Base-by-base conservation (phyloP, 2,329 filamentous ascomycete genomes). In the Venturia carpophila region DNA sequence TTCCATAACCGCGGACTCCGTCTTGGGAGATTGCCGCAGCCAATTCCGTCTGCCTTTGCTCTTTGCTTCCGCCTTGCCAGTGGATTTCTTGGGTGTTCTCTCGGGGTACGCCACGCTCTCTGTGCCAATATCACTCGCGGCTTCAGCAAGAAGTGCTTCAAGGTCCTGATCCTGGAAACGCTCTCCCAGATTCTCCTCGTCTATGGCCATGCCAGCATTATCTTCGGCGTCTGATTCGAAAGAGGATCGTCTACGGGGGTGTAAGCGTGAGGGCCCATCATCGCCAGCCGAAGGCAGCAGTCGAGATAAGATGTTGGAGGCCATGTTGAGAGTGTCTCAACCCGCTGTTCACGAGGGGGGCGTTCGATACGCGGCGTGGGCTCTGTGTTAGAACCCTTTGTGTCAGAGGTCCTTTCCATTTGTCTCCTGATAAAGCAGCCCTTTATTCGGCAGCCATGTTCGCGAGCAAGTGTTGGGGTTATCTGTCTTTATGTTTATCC, bases 91-190 rank as follows among this genome's bases (percentile, higher is more conserved):
- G 17, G 55, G 34, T 27, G 41, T 43, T 4, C 30, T 62, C 27
- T 61, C 55, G 17, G 27, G 1, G 11, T 75, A 77, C 27, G 74
- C 73, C 41, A 74, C 74, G 66, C 76, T 80, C 60, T 77, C 78
- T 58, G 75, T 77, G 41, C 75, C 78, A 67, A 78, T 75, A 27
- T 80, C 78, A 68, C 79, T 83, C 30, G 77, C 76, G 21, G 77
- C 79, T 69, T 85, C 79, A 47, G 79, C 81, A 30, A 85, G 75
- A 61, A 84, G 77, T 62, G 82, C 79, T 66, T 85, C 82, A 34
- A 86, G 78, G 70, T 85, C 82, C 56, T 83, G 79, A 62, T 84
- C 81, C 68, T 81, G 80, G 69, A 83, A 85, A 47, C 76, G 76
- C 56, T 78, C 79, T 56, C 75, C 76, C 17, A 79, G 71, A 68